Evolutionary conservation across 805 yeast species (phyloP).

Genomic region (Myxozyma sirexii): DNA sequence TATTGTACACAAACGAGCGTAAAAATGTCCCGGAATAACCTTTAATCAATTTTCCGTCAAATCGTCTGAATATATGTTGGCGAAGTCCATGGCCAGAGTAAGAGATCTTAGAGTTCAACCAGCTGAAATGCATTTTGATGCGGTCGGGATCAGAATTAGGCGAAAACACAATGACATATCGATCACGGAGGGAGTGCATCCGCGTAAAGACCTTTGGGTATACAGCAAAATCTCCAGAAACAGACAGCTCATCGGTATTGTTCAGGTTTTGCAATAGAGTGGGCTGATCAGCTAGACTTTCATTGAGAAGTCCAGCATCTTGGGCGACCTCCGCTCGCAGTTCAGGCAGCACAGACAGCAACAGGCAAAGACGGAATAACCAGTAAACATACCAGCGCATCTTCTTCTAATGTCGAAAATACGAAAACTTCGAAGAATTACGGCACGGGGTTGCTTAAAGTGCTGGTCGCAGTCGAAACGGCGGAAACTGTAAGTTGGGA

Average conservation of each 20-base stretch:
- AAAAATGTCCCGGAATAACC: slow-evolving; percentile 27
- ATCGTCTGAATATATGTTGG: slow-evolving; percentile 10
- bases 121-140: slow-evolving; percentile 16
- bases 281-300: no score
- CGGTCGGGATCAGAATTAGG: not conserved
- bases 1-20: slow-evolving; percentile 7
- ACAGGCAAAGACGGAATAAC: no score
- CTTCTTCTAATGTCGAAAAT: no score
- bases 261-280: no score
- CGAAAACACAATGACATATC: slow-evolving; percentile 20
- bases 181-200: slow-evolving; percentile 9
- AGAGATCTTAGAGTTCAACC: slow-evolving; percentile 42
- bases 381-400: no score
- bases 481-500: no score
- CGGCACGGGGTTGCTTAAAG: no score
- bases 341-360: no score
- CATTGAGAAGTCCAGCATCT: no score
- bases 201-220: slow-evolving; percentile 7
- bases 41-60: slow-evolving; percentile 5
- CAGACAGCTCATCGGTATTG: not conserved
- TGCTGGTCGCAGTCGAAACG: no score
- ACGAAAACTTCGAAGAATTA: no score
- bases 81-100: slow-evolving; percentile 1
- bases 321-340: no score
- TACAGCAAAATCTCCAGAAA: not conserved